A percentile compares a stretch with the other conserved stretches of the same genome.
Conservation (phyloP, 192 early-diverging fungal genomes). For the Backusella morwellensis region DNA sequence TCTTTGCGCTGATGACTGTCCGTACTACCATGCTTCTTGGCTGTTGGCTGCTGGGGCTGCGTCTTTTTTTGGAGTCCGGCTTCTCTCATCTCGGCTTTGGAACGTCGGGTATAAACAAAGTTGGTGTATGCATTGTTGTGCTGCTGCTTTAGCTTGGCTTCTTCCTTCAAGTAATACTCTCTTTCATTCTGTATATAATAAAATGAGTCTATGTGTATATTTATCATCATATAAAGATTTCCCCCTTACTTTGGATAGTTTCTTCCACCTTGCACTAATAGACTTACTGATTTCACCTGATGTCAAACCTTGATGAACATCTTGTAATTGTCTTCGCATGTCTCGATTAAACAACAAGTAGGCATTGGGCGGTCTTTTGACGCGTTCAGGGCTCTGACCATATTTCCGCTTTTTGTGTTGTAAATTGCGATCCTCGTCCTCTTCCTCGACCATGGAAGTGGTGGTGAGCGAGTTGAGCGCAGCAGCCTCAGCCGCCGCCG, state of each 20-base stretch:
- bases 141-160: constrained; percentile 44
- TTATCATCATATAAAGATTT: background rate
- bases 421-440: background rate
- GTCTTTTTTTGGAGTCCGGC: constrained; percentile 34
- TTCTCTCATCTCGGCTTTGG: constrained; percentile 54
- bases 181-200: constrained; percentile 28
- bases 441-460: background rate
- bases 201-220: background rate
- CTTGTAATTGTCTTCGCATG: constrained; percentile 53
- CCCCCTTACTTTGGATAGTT: constrained; percentile 34
- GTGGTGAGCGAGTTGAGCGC: background rate
- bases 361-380: constrained; percentile 58
- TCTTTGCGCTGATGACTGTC: constrained; percentile 14
- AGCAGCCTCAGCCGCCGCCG: background rate
- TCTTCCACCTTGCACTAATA: constrained; percentile 54
- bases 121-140: constrained; percentile 51
- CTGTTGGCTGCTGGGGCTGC: background rate
- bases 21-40: background rate
- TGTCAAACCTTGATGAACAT: constrained; percentile 52
- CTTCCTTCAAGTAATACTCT: constrained; percentile 46
- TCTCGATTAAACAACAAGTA: constrained; percentile 62
- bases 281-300: constrained; percentile 57
- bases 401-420: constrained; percentile 7
- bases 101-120: constrained; percentile 56
- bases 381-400: constrained; percentile 22